Percentiles rank a stretch among this genome's conserved stretches.
phyloP scores from a whole-genome alignment of 495 filamentous ascomycete species.

The Aspergillus carlsbadensis region DNA sequence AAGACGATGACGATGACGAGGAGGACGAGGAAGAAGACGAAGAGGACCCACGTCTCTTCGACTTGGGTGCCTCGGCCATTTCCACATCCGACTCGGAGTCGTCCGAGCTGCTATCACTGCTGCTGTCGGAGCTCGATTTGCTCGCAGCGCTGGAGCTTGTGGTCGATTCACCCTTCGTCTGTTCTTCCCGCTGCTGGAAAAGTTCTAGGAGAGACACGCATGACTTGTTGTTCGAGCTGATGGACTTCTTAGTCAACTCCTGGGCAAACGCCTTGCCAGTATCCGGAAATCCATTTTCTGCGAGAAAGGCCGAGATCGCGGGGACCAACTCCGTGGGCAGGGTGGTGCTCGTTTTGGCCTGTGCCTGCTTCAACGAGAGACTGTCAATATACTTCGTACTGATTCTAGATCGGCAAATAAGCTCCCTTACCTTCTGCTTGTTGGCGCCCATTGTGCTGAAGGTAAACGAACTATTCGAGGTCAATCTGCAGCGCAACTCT shows the following conservation, averaged over 20 bases:
- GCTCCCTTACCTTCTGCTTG: slow-evolving; percentile 33
- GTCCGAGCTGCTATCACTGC: slow-evolving; percentile 27
- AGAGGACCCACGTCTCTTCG: slow-evolving; percentile 27
- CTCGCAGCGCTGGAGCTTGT: slow-evolving; percentile 22
- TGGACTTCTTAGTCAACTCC: slow-evolving; percentile 42
- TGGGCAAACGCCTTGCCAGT: slow-evolving; percentile 59
- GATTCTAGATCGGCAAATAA: too few relatives aligned
- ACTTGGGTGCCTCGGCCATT: slow-evolving; percentile 54
- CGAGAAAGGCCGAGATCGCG: slow-evolving; percentile 65
- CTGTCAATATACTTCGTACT: slow-evolving; percentile 1
- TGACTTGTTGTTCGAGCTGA: slow-evolving; percentile 18
- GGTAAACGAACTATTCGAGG: neutral
- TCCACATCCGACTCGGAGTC: slow-evolving; percentile 53
- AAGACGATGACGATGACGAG: slow-evolving; percentile 44
- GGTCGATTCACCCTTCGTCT: slow-evolving; percentile 18
- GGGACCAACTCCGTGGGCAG: slow-evolving; percentile 60
- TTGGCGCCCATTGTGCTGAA: slow-evolving; percentile 32
- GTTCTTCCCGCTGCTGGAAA: slow-evolving; percentile 46
- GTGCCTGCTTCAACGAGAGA: slow-evolving; percentile 10
- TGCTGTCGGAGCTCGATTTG: slow-evolving; percentile 20
- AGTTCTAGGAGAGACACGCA: slow-evolving; percentile 46
- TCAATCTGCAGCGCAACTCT: neutral
- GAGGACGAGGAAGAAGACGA: slow-evolving; percentile 46
- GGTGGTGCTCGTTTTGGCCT: slow-evolving; percentile 17
- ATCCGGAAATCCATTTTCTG: slow-evolving; percentile 59